Percentiles rank a stretch among this genome's conserved stretches.
Conservation (phyloP, 2,329 filamentous ascomycete species). For the Davidsoniella virescens region DNA sequence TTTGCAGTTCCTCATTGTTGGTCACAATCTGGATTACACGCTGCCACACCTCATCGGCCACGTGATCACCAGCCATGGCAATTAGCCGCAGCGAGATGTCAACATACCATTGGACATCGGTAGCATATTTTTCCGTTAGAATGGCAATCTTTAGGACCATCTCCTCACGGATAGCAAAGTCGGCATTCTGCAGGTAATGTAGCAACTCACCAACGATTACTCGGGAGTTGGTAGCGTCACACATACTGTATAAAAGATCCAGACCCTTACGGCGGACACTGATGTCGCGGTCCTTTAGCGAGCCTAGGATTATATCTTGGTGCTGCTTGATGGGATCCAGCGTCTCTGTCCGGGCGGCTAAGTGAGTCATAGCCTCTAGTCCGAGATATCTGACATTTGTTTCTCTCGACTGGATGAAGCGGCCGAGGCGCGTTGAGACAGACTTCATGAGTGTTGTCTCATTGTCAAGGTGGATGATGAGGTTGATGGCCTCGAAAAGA, state of each 20-base stretch:
- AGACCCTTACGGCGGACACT: slow-evolving; percentile 91
- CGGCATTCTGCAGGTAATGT: slow-evolving; percentile 86
- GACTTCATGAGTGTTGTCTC: slow-evolving; percentile 92
- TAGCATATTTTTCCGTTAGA: slow-evolving; percentile 94
- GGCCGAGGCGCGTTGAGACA: slow-evolving; percentile 76
- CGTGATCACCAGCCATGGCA: slow-evolving; percentile 92
- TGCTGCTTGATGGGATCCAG: slow-evolving; percentile 96
- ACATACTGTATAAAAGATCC: slow-evolving; percentile 98
- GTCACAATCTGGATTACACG: slow-evolving; percentile 97
- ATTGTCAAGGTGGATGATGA: slow-evolving; percentile 93
- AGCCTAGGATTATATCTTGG: slow-evolving; percentile 88
- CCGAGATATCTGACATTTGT: slow-evolving; percentile 95
- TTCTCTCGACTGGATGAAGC: slow-evolving; percentile 91
- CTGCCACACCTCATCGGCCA: slow-evolving; percentile 98
- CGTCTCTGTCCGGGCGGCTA: slow-evolving; percentile 84
- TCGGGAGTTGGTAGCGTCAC: slow-evolving; percentile 84
- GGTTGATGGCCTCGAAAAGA: slow-evolving; percentile 93
- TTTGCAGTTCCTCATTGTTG: slow-evolving; percentile 95
- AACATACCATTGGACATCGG: slow-evolving; percentile 97
- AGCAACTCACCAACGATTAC: slow-evolving; percentile 87
- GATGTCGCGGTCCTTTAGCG: slow-evolving; percentile 87
- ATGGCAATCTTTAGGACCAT: slow-evolving; percentile 99
- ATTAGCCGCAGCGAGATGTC: slow-evolving; percentile 91
- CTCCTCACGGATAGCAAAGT: slow-evolving; percentile 95
- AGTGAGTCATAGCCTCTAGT: slow-evolving; percentile 93